Evolutionary conservation across 331 rosid genomes (phyloP), one percentile per base, ranked within the genome.

Genomic region (Stylosanthes scabra): DNA sequence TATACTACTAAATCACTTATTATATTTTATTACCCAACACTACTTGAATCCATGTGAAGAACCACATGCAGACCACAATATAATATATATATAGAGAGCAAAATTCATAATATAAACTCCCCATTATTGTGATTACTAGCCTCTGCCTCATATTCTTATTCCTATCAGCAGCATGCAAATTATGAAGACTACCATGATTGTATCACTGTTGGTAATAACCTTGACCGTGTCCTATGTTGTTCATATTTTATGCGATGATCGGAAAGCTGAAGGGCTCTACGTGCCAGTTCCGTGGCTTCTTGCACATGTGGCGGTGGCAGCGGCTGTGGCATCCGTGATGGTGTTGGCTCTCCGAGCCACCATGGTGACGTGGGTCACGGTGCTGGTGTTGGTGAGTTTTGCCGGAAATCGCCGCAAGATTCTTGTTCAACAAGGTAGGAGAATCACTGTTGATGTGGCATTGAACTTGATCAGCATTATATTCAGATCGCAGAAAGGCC

Each of bases 301-400:
- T 40, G 12, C 63, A 40, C 75, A 80, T 15, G 31, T 76, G 46
- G 69, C 69, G 1, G 31, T 74, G 20, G 0, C 69, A 2, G 3
- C 81, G 56, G 10, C 13, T 2, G 11, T 60, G 2, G 58, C 29
- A 25, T 31, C 72, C 55, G 70, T 52, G 28, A 68, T 63, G 28
- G 68, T 87, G 9, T 46, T 79, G 59, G 75, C 78, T 1, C 86
- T 85, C 40, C 78, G 96, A 3, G 90, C 87, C 74, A 80, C 88
- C 57, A 74, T 88, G 86, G 55, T 90, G 49, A 49, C 83, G 9
- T 90, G 95, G 88, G 82, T 90, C 83, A 93, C 91, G 1, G 83
- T 93, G n/a, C 55, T 93, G 75, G 98, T 90, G 72, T 81, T 93
- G 46, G 70, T 90, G 16, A 66, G 85, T 4, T 80, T 88, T 52